A percentile compares a stretch with the other conserved stretches of the same genome.
Conservation (phyloP, 1,284 basidiomycete genomes). For the Coniferiporia sulphurascens region DNA sequence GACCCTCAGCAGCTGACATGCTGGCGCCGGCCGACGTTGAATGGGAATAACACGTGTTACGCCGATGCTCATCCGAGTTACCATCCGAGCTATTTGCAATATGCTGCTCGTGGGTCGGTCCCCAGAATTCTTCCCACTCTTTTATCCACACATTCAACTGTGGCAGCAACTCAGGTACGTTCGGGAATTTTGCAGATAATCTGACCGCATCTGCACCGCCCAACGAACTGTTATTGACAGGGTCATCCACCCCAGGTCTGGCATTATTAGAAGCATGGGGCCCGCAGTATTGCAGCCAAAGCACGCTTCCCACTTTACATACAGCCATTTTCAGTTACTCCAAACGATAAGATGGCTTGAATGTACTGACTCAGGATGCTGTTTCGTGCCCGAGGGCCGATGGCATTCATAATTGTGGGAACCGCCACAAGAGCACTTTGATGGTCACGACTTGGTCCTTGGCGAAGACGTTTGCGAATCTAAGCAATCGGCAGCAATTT, state of each 20-base stretch:
- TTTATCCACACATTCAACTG: slow-evolving; percentile 17
- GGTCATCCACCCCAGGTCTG: neutral
- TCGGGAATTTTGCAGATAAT: neutral
- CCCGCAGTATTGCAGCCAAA: slow-evolving; percentile 18
- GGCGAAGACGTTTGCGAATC: slow-evolving; percentile 6
- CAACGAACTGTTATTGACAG: neutral
- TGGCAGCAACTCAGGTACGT: slow-evolving; percentile 2
- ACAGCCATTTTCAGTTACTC: neutral
- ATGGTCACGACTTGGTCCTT: slow-evolving; percentile 6
- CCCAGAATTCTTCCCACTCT: slow-evolving; percentile 19
- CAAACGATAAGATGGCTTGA: slow-evolving; percentile 11
- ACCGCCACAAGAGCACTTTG: slow-evolving; percentile 53
- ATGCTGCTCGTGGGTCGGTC: slow-evolving; percentile 10
- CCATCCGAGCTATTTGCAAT: neutral
- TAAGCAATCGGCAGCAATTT: neutral
- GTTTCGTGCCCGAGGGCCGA: slow-evolving; percentile 61
- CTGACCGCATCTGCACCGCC: neutral
- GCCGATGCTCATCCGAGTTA: neutral
- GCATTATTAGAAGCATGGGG: slow-evolving; percentile 8
- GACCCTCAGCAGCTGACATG: neutral
- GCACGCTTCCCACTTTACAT: slow-evolving; percentile 14
- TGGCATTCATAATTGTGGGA: slow-evolving; percentile 51
- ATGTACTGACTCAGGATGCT: slow-evolving; percentile 59
- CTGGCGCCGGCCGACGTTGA: neutral
- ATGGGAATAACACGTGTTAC: neutral